Base-by-base conservation (phyloP, 1,284 basidiomycete genomes). In the Meripilus lineatus region DNA sequence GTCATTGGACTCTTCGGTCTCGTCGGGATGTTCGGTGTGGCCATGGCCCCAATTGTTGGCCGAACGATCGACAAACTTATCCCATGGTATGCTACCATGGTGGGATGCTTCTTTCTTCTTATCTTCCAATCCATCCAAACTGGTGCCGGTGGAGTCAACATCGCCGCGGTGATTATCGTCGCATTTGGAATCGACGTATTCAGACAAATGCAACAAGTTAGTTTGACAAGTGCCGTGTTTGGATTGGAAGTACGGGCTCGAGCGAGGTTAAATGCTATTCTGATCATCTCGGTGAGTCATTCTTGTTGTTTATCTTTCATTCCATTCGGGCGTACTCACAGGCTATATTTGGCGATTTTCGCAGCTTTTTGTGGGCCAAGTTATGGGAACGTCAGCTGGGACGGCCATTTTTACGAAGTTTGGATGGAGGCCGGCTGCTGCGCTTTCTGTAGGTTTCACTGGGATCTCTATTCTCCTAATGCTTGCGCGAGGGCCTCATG, bases 1-100 rank as follows among this genome's bases (percentile, higher is more conserved):
- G 55, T 65, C 25, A 76, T 74, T 40, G 74, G 76, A 14, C 59
- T 79, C 4, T 75, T 78, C 53, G 75, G 74, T 15, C 63, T 77
- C 13, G 54, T 77, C 4, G 77, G 77, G 10, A 58, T 72, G 38
- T 51, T 68, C 24, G 63, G 62, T 18, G 71, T 75, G 8, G 47
- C 63, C 24, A 57, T 66, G n/a, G 71, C 71, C 0, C 75, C 76
- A 0, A 58, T 74, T 25, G 61, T 70, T 41, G 77, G 77, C 1
- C 61, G 62, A 11, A 51, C 72, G 5, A 61, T 79, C 28, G 76
- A 79, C 51, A 54, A 58, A 2, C 56, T 77, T 32, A 62, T 68
- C 1, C 68, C 72, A 4, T 78, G 73, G 73, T 56, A 66, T 22
- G 68, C 69, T 10, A 65, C 69, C 21, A 39, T 74, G 4, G 44